Base-by-base conservation (phyloP, 2,329 filamentous ascomycete species). In the Tympanopsis confertula region DNA sequence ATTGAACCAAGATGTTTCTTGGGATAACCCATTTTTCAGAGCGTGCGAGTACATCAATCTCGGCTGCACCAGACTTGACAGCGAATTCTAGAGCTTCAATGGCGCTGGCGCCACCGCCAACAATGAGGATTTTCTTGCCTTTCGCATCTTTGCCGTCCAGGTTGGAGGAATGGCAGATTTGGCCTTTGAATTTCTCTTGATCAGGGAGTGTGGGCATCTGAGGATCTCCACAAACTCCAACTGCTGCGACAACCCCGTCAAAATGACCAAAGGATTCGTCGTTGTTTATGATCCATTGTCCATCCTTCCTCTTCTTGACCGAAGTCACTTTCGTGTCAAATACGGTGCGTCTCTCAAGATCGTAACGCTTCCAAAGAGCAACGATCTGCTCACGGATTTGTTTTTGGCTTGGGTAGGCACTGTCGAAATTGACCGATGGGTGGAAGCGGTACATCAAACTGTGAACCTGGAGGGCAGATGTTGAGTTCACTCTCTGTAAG, bases 11-110 rank as follows among this genome's bases (percentile, higher is more conserved):
- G 0, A 83, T 65, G 45, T 93, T 91, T 5, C 86, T 72, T 0
- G 86, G 86, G 38, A 89, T 88, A 44, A 91, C 85, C 85, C 84
- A 89, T 55, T 89, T 91, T 48, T 89, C 84, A 13, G 77, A 83
- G 17, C 86, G 71, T 0, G 85, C 76, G 7, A 93, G 69, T 20
- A 93, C 78, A 40, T 77, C 78, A 0, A 80, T 78, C 49, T 85
- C 76, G 5, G 65, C 62, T 0, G 84, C 85, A 3, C 76, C 68
- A 30, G 76, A 71, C 12, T 73, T 63, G 10, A 78, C 71, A 1
- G 83, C 83, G 47, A 86, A 93, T 50, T 93, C 85, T 19, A 93
- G 66, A 0, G 83, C 84, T 54, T 93, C 85, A 4, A 93, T 79
- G 3, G 85, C 86, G 38, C 78, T 85, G 13, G 86, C 85, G 2